phyloP scores from a whole-genome alignment of 2,329 filamentous ascomycete genomes.

The Dactylella cylindrospora region DNA sequence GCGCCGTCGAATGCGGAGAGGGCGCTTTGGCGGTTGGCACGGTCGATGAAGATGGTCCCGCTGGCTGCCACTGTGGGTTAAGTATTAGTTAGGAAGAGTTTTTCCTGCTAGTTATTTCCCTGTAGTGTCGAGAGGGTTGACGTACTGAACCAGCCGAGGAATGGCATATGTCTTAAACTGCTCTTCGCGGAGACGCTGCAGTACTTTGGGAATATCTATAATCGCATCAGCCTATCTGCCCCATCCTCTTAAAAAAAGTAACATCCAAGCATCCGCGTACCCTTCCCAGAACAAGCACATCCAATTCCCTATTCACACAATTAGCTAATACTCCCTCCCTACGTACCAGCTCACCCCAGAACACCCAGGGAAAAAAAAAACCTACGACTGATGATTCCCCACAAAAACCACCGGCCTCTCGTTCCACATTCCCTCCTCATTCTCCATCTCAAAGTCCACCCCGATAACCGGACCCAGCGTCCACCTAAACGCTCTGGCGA shows the following conservation, averaged over 20 bases:
- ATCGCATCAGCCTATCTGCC: background rate
- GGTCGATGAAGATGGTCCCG: conserved; percentile 93
- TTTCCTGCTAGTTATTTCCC: conserved; percentile 5
- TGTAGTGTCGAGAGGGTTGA: conserved; percentile 2
- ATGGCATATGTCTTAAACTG: conserved; percentile 73
- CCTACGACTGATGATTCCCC: conserved; percentile 81
- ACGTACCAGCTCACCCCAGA: background rate
- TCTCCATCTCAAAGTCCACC: conserved; percentile 73
- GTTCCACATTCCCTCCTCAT: conserved; percentile 62
- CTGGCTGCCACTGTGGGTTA: conserved; percentile 63
- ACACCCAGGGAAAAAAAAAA: conserved; percentile 49
- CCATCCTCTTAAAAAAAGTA: too few species aligned
- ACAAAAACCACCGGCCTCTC: conserved; percentile 85
- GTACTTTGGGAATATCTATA: conserved; percentile 79
- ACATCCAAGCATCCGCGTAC: too few species aligned
- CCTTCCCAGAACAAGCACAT: conserved; percentile 81
- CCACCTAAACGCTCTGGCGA: conserved; percentile 76
- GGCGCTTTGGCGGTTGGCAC: conserved; percentile 78
- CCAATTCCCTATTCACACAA: conserved; percentile 64
- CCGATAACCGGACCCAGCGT: conserved; percentile 74
- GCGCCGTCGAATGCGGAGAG: conserved; percentile 82
- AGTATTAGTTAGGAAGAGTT: conserved; percentile 5
- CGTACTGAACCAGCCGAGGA: conserved; percentile 85
- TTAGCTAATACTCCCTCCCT: background rate
- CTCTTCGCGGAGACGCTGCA: conserved; percentile 92